Conservation (phyloP, 176 grass and related monocot species). For the Aegilops speltoides region DNA sequence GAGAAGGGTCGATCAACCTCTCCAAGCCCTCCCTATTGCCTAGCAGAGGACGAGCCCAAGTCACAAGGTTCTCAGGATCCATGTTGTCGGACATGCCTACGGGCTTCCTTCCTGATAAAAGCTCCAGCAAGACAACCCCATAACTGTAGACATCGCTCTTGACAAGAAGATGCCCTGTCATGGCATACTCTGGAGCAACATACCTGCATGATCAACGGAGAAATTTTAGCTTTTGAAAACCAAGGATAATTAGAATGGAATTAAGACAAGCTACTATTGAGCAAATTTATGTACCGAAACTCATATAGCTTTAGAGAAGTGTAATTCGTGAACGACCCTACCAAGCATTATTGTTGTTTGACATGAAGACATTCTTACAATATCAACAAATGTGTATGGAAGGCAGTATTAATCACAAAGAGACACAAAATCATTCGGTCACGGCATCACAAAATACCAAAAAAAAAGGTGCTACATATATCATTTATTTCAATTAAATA, state of each 20-base stretch:
- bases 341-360: background rate
- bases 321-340: background rate
- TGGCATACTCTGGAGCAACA: slow-evolving; percentile 99
- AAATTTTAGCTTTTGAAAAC: background rate
- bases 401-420: background rate
- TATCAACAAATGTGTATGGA: background rate
- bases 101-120: slow-evolving; percentile 93
- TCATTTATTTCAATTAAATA: background rate
- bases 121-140: slow-evolving; percentile 90
- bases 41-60: slow-evolving; percentile 87
- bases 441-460: background rate
- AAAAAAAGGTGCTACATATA: background rate
- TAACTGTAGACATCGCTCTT: slow-evolving; percentile 99
- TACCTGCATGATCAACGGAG: slow-evolving; percentile 54
- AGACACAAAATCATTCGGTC: background rate
- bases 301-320: background rate
- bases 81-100: slow-evolving; percentile 69
- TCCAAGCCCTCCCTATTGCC: slow-evolving; percentile 66
- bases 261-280: slow-evolving; percentile 6
- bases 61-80: slow-evolving; percentile 84
- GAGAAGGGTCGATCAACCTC: slow-evolving; percentile 72
- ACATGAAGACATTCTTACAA: slow-evolving; percentile 3
- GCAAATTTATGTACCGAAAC: slow-evolving; percentile 4
- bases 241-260: slow-evolving; percentile 25
- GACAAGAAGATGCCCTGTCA: slow-evolving; percentile 94